Evolutionary conservation across 495 filamentous ascomycete species (phyloP), one percentile per base, ranked within the genome.

Genomic region (Podospora pseudocomata): DNA sequence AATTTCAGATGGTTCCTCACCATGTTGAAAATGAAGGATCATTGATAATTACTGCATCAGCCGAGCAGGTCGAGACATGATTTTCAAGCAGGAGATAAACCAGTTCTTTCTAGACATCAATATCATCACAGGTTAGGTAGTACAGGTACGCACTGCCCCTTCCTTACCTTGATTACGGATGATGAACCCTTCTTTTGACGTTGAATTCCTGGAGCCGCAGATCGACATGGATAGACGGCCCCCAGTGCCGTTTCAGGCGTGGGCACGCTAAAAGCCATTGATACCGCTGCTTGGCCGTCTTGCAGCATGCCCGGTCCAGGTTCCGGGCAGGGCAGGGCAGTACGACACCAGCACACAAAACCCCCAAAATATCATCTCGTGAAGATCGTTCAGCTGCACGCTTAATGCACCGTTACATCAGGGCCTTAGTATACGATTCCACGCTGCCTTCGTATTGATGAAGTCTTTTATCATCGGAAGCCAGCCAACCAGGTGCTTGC

Each of bases 341-440:
- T 32, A 32, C 30, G 30, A 20, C 55, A 23, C 55, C 3, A 5
- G n/a, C 55, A 58, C 55, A 58, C 9, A 20, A 20, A 58, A 23
- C n/a, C 55, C 55, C 55, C 55, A 58, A 58, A 58, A 58, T 58
- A 58, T 58, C 55, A 58, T 58, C 55, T 19, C 5, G 55, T 58
- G 55, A 20, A 49, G 39, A 49, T 49, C 9, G 55, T 19, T 58
- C 55, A 58, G n/a, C 55, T 58, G 7, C 3, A 58, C 5, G 55
- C 15, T 18, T 13, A 56, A 18, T 56, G 55, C 55, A 58, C 23
- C 55, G 23, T 58, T 20, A 58, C 55, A 58, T 19, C 15, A 58
- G 55, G n/a, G n/a, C 55, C n/a, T 23, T 23, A 23, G 23, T 23
- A 23, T 23, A 23, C 23, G 55, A 26, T 58, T 58, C 23, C 23